Base-by-base conservation (phyloP, 1,284 basidiomycete genomes). In the Singerocomus inundabilis region DNA sequence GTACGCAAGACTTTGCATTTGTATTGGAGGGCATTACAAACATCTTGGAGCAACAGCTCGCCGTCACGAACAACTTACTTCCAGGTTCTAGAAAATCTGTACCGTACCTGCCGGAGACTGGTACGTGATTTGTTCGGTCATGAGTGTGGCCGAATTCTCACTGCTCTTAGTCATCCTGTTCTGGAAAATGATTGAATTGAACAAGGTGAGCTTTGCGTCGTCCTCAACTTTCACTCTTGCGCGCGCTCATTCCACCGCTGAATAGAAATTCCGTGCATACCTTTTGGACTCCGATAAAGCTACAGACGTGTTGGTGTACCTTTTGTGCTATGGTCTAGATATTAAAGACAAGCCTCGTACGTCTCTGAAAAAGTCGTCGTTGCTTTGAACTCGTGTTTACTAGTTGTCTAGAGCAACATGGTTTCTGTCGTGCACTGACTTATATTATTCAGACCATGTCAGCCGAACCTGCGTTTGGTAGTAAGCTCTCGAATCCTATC, bases 361-460 rank as follows among this genome's bases (percentile, higher is more conserved):
- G 84, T 70, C 37, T 34, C 26, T 30, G 38, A 31, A 5, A 35
- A 45, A n/a, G 31, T n/a, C 21, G 18, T 61, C 29, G n/a, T 45
- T 44, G 45, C 31, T 3, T 52, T 15, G 15, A 25, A 32, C 15
- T 47, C 38, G 48, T 49, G 36, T 51, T 60, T 54, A 65, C 30
- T 56, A 45, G 36, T 40, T 47, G 34, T 53, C 13, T 61, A 87
- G 91, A 95, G 49, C 86, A 95, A 73, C 89, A 97, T 60, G 95
- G 93, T 0, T 72, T 98, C 25, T 92, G 94, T 59, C 82, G 95
- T 40, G 83, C 92, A 4, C 75, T 96, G 29, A 91, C 92, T 3
- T 98, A 97, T 69, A 87, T 98, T 52, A 74, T 98, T 5, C 96
- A 99, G 64, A 88, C 91, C 5, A 71, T 98, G 16, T 94, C 93